A percentile compares a stretch with the other conserved stretches of the same genome.
Conservation (phyloP, 75 land plant genomes). For the Picea glauca region DNA sequence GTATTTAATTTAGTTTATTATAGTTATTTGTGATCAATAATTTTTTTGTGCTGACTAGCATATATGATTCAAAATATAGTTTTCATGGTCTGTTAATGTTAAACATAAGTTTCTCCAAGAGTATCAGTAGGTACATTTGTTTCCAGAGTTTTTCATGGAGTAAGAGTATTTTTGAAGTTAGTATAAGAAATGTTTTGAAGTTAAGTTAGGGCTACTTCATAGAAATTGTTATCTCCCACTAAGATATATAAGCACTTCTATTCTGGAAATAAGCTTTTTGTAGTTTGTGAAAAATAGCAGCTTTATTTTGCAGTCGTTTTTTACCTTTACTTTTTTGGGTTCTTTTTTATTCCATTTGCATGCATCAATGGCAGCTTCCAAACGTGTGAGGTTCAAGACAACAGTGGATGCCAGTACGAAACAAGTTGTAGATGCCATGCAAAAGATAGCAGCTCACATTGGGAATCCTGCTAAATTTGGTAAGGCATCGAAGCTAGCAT, state of each 20-base stretch:
- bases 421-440: conserved; percentile 88
- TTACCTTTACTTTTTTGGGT: too few relatives aligned
- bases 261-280: background rate
- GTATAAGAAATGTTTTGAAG: too few relatives aligned
- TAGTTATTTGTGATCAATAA: too few relatives aligned
- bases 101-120: too few relatives aligned
- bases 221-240: background rate
- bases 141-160: too few relatives aligned
- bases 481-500: conserved; percentile 89
- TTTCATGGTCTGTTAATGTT: too few relatives aligned
- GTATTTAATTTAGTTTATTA: too few relatives aligned
- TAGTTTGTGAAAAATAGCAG: background rate
- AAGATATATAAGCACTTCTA: background rate
- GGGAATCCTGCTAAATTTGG: conserved; percentile 69
- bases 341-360: background rate
- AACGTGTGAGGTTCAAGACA: conserved; percentile 76
- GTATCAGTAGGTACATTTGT: too few relatives aligned
- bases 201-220: background rate
- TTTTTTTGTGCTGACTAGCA: too few relatives aligned
- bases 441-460: conserved; percentile 84
- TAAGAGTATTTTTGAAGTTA: too few relatives aligned
- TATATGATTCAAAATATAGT: too few relatives aligned
- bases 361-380: conserved; percentile 25
- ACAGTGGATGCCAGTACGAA: conserved; percentile 62
- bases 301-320: background rate